Conservation (phyloP, 768 basidiomycete species). For the Mycena galericulata region DNA sequence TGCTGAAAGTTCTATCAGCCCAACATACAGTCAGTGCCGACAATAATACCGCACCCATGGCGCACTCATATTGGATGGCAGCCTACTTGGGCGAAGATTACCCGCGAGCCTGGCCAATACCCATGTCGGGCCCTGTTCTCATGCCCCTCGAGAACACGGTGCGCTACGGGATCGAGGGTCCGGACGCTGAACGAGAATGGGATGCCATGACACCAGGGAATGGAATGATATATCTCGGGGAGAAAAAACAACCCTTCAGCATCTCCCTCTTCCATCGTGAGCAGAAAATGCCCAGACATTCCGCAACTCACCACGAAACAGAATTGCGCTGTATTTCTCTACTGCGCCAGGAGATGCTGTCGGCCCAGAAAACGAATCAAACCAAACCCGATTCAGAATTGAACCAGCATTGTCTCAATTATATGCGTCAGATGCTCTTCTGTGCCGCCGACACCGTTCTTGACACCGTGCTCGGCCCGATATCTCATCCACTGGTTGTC, state of each 20-base stretch:
- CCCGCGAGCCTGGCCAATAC: constrained; percentile 48
- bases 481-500: constrained; percentile 23
- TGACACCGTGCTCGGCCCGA: constrained; percentile 37
- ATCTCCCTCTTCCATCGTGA: constrained; percentile 50
- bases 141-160: constrained; percentile 50
- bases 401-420: constrained; percentile 46
- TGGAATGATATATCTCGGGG: constrained; percentile 48
- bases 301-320: neutral
- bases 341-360: constrained; percentile 45
- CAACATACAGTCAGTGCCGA: constrained; percentile 14
- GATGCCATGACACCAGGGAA: constrained; percentile 43
- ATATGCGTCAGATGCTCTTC: constrained; percentile 35
- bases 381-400: constrained; percentile 40
- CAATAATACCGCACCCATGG: neutral
- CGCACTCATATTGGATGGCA: neutral
- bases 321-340: constrained; percentile 51
- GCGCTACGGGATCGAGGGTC: constrained; percentile 44
- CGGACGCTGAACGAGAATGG: constrained; percentile 47
- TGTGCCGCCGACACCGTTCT: constrained; percentile 33
- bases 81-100: constrained; percentile 42
- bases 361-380: constrained; percentile 19
- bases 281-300: neutral
- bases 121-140: constrained; percentile 40
- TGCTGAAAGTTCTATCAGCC: neutral
- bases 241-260: constrained; percentile 45